These are phyloP conservation scores for Quercus cerris DNA, from an alignment of 306 rosid species.

Conservation along the genomic window DNA sequence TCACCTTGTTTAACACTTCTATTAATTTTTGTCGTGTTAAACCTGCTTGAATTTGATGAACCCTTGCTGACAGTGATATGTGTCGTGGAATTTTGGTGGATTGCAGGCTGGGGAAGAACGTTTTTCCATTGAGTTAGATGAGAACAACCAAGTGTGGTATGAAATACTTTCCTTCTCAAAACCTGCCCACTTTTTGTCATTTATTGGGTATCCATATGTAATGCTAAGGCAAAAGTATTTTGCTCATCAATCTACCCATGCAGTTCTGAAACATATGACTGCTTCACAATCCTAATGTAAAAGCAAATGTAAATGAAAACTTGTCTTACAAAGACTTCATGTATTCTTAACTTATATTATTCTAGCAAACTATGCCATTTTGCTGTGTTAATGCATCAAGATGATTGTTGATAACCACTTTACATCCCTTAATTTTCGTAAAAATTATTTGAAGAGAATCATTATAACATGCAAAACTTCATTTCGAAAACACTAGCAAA, in stretches of 20 bases:
- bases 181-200: conserved; percentile 74
- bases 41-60: background rate
- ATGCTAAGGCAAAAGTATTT: conserved; percentile 75
- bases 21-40: conserved; percentile 3
- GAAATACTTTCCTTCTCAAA: conserved; percentile 80
- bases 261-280: conserved; percentile 47
- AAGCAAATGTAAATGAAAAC: background rate
- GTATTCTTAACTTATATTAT: background rate
- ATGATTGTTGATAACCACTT: background rate
- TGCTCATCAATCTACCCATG: conserved; percentile 73
- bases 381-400: background rate
- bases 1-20: background rate
- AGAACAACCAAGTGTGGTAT: conserved; percentile 89
- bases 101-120: conserved; percentile 93
- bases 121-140: conserved; percentile 79
- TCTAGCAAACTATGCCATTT: background rate
- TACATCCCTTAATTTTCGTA: no score
- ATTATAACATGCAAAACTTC: no score
- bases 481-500: no score
- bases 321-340: background rate
- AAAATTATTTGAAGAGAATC: no score
- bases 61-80: background rate
- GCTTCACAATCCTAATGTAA: conserved; percentile 34
- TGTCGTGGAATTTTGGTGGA: conserved; percentile 4
- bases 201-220: conserved; percentile 84